Evolutionary conservation across 1,284 basidiomycete genomes (phyloP).

Genomic region (Ustilago sp.): DNA sequence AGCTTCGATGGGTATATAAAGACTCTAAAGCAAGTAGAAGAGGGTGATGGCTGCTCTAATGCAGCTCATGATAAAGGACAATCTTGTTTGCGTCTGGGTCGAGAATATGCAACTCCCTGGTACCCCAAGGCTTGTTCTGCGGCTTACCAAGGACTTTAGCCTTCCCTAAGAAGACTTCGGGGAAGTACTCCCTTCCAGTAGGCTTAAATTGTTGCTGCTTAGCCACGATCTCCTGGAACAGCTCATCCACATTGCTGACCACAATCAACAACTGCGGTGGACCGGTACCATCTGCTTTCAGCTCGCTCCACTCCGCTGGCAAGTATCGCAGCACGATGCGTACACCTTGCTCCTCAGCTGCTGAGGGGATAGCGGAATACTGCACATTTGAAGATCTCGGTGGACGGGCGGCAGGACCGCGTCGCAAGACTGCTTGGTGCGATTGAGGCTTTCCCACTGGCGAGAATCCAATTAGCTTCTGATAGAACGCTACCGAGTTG

Average conservation of each 20-base stretch:
- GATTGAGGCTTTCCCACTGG: conserved; percentile 41
- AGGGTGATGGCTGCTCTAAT: neutral
- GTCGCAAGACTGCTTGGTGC: conserved; percentile 42
- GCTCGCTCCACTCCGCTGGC: conserved; percentile 48
- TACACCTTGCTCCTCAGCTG: conserved; percentile 41
- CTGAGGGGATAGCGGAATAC: conserved; percentile 41
- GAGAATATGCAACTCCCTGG: conserved; percentile 52
- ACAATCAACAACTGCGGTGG: conserved; percentile 47
- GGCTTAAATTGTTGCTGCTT: conserved; percentile 49
- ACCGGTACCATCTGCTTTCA: conserved; percentile 43
- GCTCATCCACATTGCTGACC: conserved; percentile 49
- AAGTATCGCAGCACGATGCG: conserved; percentile 42
- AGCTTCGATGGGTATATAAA: conserved; percentile 8
- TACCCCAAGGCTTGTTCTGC: conserved; percentile 58
- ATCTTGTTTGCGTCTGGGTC: conserved; percentile 61
- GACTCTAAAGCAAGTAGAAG: neutral
- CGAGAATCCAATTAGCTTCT: conserved; percentile 50
- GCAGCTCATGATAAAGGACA: conserved; percentile 46
- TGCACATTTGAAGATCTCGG: conserved; percentile 22
- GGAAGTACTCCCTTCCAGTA: conserved; percentile 55
- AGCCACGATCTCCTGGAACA: conserved; percentile 40
- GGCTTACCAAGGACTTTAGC: conserved; percentile 51
- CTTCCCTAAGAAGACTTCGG: conserved; percentile 42
- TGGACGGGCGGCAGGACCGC: conserved; percentile 40
- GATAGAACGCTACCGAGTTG: conserved; percentile 45